Base-by-base conservation (phyloP, 495 filamentous ascomycete genomes). In the Hypoxylon rickii region DNA sequence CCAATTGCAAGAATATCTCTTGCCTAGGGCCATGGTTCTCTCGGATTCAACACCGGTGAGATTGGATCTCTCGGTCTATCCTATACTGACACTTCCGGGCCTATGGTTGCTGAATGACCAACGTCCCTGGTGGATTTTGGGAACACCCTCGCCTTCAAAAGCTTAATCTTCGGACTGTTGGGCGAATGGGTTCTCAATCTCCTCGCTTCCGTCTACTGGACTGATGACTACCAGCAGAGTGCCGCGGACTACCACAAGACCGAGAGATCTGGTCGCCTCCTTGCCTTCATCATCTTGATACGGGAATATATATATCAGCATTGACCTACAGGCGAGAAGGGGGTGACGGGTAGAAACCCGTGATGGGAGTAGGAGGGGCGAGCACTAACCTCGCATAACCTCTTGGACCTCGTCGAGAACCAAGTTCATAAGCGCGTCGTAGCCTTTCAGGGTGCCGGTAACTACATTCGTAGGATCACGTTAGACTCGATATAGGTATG, bases 391-490 rank as follows among this genome's bases (percentile, higher is more conserved):
- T 76, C 89, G 80, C 73, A 96, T 81, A 17, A 85, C 76, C 69
- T 98, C 94, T 73, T 95, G 86, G 16, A 94, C 92, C 45, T 97
- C 89, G 64, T 97, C 95, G 43, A 98, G 78, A 16, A 98, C 94
- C 46, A 98, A 76, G 70, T 97, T 98, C 93, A 97, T 97, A 29
- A 98, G 78, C 62, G 93, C 92, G 64, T 98, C 94, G 63, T 90
- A 96, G 40, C 94, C 94, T 68, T 97, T 98, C 7, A 98, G 81
- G 3, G 82, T 87, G 40, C 94, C 94, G 8, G 82, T 85, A 7
- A 96, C 94, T 97, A 67, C 50, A 52, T 22, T 10, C 21, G 31
- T 33, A 36, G 10, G 22, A 21, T 11, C 8, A 20, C 16, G 17
- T 52, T 34, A 44, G 37, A 18, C 37, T 20, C 7, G n/a, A n/a